Evolutionary conservation across 2,329 filamentous ascomycete genomes (phyloP).

Genomic region (Fusarium phyllophilum): DNA sequence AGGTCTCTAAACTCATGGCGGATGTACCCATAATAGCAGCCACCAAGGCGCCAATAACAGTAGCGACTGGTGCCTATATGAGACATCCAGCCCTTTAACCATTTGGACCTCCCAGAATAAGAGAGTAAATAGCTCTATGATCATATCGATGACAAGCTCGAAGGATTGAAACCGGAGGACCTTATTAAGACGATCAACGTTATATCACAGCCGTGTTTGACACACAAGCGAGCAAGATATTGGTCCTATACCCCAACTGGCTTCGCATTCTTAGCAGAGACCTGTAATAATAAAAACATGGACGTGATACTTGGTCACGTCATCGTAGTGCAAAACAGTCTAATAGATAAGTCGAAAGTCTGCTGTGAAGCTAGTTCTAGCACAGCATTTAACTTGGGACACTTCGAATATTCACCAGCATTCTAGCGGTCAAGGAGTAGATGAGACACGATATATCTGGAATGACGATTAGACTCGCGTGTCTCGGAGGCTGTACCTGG

Average conservation of each 20-base stretch:
- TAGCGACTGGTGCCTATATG: background rate
- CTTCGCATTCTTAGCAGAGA: background rate
- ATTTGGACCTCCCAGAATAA: background rate
- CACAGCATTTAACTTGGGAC: background rate
- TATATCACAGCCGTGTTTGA: background rate
- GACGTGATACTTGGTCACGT: background rate
- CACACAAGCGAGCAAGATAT: background rate
- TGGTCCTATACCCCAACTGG: background rate
- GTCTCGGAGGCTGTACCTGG: constrained; percentile 10
- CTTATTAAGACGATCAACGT: background rate
- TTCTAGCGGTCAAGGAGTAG: constrained; percentile 8
- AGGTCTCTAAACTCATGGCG: background rate
- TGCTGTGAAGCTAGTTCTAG: background rate
- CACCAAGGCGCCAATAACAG: background rate
- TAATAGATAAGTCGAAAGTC: background rate
- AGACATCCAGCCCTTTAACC: constrained; percentile 9
- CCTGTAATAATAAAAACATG: background rate
- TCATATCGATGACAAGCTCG: background rate
- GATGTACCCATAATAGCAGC: background rate
- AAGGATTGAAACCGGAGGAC: background rate
- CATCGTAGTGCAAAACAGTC: background rate
- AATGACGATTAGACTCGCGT: constrained; percentile 30
- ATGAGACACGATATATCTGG: background rate
- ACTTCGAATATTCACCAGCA: background rate
- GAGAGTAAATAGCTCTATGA: background rate